Conservation (phyloP, 2,329 filamentous ascomycete species). For the Pseudogymnoascus sp. region DNA sequence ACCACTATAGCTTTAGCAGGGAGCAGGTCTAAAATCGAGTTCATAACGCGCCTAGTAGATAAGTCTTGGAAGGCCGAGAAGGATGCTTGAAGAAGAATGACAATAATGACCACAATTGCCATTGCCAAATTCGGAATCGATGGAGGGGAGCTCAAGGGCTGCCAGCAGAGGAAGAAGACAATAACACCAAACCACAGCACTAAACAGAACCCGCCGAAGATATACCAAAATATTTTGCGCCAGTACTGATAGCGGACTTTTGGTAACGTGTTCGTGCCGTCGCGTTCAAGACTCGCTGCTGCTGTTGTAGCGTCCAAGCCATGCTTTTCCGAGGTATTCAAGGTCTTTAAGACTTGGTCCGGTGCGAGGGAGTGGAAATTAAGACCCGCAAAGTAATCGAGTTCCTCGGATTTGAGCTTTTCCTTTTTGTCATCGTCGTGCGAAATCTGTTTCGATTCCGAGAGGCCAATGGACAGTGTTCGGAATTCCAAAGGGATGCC, state of each 20-base stretch:
- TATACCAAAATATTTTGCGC: constrained; percentile 35
- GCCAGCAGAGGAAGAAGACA: constrained; percentile 44
- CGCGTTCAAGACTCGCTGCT: constrained; percentile 31
- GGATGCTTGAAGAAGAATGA: constrained; percentile 40
- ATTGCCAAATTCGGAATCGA: constrained; percentile 39
- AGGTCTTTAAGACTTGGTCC: constrained; percentile 34
- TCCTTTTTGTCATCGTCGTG: constrained; percentile 25
- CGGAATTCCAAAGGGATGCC: constrained; percentile 36
- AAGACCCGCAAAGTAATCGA: constrained; percentile 39
- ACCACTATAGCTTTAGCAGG: constrained; percentile 39
- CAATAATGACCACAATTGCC: constrained; percentile 40
- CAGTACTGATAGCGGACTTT: constrained; percentile 37
- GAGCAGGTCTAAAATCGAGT: constrained; percentile 41
- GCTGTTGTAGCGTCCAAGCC: constrained; percentile 33
- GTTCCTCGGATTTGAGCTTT: constrained; percentile 26
- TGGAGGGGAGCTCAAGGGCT: constrained; percentile 39
- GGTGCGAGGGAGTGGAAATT: constrained; percentile 33
- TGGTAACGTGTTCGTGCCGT: constrained; percentile 38
- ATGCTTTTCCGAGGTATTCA: constrained; percentile 30
- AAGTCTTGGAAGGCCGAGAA: constrained; percentile 44
- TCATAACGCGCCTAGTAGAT: constrained; percentile 41
- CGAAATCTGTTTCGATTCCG: constrained; percentile 25
- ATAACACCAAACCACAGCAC: constrained; percentile 42
- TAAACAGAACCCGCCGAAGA: constrained; percentile 44
- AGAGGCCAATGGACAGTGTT: constrained; percentile 34